phyloP scores from a whole-genome alignment of 2,329 filamentous ascomycete species.

The Dactylellina sp. region DNA sequence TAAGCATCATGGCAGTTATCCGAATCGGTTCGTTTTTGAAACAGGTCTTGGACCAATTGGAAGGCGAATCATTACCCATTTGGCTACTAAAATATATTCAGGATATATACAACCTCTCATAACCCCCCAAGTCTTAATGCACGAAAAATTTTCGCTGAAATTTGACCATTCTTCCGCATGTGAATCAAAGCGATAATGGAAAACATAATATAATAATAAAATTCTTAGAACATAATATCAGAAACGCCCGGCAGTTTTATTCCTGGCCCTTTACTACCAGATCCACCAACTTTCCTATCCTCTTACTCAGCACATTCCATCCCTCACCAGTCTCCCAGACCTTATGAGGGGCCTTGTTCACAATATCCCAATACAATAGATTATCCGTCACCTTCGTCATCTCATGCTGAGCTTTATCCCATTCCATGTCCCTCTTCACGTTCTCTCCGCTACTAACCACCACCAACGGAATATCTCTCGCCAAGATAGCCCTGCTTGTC shows the following conservation, averaged over 20 bases:
- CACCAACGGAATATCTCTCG: slow-evolving; percentile 78
- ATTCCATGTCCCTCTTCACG: slow-evolving; percentile 74
- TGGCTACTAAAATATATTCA: too few relatives aligned
- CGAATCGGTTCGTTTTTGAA: too few relatives aligned
- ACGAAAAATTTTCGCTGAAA: not conserved
- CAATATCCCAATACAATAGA: slow-evolving; percentile 84
- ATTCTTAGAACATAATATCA: slow-evolving; percentile 7
- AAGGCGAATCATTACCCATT: too few relatives aligned
- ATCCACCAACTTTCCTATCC: slow-evolving; percentile 75
- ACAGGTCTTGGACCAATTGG: too few relatives aligned
- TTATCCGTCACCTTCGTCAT: slow-evolving; percentile 83
- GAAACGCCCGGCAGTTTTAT: too few relatives aligned
- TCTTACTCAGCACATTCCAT: slow-evolving; percentile 79
- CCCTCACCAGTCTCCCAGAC: slow-evolving; percentile 84
- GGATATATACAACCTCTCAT: too few relatives aligned
- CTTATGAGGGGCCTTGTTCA: slow-evolving; percentile 83
- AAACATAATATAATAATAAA: slow-evolving; percentile 8
- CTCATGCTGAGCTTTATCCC: slow-evolving; percentile 87
- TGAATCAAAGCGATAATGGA: not conserved
- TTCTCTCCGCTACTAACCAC: slow-evolving; percentile 84
- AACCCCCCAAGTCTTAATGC: not conserved
- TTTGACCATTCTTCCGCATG: not conserved
- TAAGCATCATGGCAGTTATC: too few relatives aligned
- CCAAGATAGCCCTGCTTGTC: slow-evolving; percentile 82
- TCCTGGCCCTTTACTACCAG: slow-evolving; percentile 14